Base-by-base conservation (phyloP, 129 eudicot species). In the Oenanthe sinensis region DNA sequence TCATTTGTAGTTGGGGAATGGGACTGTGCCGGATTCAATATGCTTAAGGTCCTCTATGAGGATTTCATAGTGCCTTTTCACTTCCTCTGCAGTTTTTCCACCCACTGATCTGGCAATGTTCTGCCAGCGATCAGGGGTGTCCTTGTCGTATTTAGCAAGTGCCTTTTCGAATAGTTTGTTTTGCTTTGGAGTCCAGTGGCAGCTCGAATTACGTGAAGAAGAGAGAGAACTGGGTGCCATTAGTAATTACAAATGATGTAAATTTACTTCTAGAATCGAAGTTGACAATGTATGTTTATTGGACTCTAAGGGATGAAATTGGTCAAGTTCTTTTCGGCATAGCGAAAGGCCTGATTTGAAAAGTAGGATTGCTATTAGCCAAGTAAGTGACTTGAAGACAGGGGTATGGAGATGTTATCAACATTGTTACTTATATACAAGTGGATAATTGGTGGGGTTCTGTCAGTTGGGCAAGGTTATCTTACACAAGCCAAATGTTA, bases 101-200 rank as follows among this genome's bases (percentile, higher is more conserved):
- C 87, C 96, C 8, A 92, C 96, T 0, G 87, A 87, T 73, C 77
- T 84, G 20, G 96, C 97, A 77, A 89, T 80, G 46, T 86, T 88
- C 71, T 83, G 89, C 97, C 97, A 92, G 17, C 89, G 81, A 78
- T 92, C 97, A 17, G 91, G 93, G 45, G 93, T 88, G 83, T 88
- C 93, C 71, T 78, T 78, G 55, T 90, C 97, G 47, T 83, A 88
- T 22, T 79, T 43, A 37, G 91, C 96, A 62, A 92, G 88, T 28
- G 97, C 93, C 71, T 83, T 85, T 79, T 88, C 97, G 52, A 92
- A 90, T 76, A 83, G 76, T 75, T 92, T 92, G 91, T 92, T 90
- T 73, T 90, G 87, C 80, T 78, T 82, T 10, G 88, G 49, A 11
- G 96, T 90, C 97, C 96, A 93, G 0, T 89, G 80, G 62, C 91